Base-by-base conservation (phyloP, 2,329 filamentous ascomycete species). In the Aspergillus sp. region DNA sequence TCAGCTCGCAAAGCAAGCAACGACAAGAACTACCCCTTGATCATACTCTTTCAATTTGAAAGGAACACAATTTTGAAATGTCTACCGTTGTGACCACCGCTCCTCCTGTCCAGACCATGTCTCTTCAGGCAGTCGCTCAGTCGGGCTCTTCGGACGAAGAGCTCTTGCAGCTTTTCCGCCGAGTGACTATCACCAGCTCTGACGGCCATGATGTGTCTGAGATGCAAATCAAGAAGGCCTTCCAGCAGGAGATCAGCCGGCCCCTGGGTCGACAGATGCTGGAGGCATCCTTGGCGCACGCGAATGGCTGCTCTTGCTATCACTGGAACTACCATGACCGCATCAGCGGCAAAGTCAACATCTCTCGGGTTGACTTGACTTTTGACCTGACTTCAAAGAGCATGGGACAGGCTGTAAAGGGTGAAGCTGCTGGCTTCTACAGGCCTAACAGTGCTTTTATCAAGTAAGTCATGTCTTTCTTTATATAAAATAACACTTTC, bases 251-350 rank as follows among this genome's bases (percentile, higher is more conserved):
- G 25, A 32, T 55, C 25, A 55, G 41, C 25, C 53, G 53, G 39
- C 53, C 53, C 23, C 11, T 55, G 53, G 53, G 53, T 17, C 53
- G 53, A 13, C 53, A 55, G 53, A 41, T 55, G n/a, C 39, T 55
- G 39, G 53, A 55, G 39, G 53, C 53, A 13, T 55, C 53, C n/a
- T 32, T 55, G 53, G 10, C 11, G 39, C 39, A 55, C 8, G 39
- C 39, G 21, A 42, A 55, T 17, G 13, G 17, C 3, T 55, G 53
- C 53, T 55, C 53, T 4, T 55, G 53, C 53, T 47, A 47, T 27
- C 53, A 55, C 53, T 55, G 53, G 53, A 55, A 55, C 25, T 55
- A 55, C 53, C 53, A 55, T 5, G 53, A 55, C 41, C 15, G 39
- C 5, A 55, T 55, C 41, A 41, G 53, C 10, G 53, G 53, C 23